These are phyloP conservation scores for Trichophyton mentagrophytes DNA, from an alignment of 2,329 filamentous ascomycete genomes.

Conservation along the genomic window DNA sequence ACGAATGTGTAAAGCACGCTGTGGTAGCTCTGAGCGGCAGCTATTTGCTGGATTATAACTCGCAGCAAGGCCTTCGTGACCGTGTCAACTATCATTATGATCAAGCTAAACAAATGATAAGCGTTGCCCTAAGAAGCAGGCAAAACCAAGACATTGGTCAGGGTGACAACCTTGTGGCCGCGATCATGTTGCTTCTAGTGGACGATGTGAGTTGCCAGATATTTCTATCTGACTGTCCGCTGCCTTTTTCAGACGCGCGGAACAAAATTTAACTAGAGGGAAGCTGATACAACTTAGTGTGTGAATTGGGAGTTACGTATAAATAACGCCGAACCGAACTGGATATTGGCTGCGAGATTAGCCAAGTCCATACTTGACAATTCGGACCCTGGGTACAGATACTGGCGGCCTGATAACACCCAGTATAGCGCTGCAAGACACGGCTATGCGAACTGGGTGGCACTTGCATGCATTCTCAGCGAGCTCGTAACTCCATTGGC, in stretches of 20 bases:
- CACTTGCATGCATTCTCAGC: constrained; percentile 1
- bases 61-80: not conserved
- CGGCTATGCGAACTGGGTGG: not conserved
- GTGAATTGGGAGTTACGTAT: constrained; percentile 5
- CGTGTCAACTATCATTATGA: constrained; percentile 1
- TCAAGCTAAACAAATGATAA: not conserved
- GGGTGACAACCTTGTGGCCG: not conserved
- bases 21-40: constrained; percentile 8
- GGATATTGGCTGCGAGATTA: not conserved
- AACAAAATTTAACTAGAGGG: not conserved
- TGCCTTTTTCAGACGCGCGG: not conserved
- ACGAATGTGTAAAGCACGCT: constrained; percentile 8
- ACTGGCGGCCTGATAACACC: not conserved
- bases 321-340: not conserved
- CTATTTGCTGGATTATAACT: constrained; percentile 11
- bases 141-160: not conserved
- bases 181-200: not conserved
- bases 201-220: constrained; percentile 1
- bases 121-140: not conserved
- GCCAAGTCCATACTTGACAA: constrained; percentile 1
- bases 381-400: not conserved
- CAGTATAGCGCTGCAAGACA: not conserved
- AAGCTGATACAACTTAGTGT: not conserved
- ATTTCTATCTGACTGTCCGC: not conserved
- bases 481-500: not conserved